Evolutionary conservation across 1,139 yeast species (phyloP).

Genomic region (Yamadazyma taylorii): DNA sequence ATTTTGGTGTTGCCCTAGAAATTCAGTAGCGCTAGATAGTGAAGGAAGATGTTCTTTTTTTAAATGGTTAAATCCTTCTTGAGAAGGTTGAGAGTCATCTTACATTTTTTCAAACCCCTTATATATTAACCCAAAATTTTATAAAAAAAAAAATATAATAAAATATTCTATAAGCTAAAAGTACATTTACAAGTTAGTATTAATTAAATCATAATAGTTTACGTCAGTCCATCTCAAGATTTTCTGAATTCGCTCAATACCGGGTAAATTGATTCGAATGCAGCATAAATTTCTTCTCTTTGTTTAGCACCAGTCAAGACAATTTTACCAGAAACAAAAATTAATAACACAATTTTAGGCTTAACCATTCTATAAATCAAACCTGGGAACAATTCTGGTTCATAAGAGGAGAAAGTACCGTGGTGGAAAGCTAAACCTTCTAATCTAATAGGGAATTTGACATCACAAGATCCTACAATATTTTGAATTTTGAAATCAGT

Average conservation of each 20-base stretch:
- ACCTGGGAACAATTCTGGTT: slow-evolving; percentile 98
- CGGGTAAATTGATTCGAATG: slow-evolving; percentile 97
- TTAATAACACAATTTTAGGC: slow-evolving; percentile 93
- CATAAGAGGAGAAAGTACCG: slow-evolving; percentile 98
- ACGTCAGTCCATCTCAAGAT: slow-evolving; percentile 36
- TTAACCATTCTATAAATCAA: slow-evolving; percentile 98
- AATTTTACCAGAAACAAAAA: slow-evolving; percentile 96
- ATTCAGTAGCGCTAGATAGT: slow-evolving; percentile 14
- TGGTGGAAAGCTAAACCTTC: slow-evolving; percentile 98
- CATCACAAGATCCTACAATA: slow-evolving; percentile 98
- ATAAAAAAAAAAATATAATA: slow-evolving; percentile 2
- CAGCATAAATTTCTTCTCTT: slow-evolving; percentile 97
- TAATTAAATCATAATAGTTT: background rate
- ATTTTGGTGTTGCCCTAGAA: slow-evolving; percentile 58
- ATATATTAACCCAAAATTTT: slow-evolving; percentile 10
- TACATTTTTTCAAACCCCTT: slow-evolving; percentile 5
- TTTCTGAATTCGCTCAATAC: slow-evolving; percentile 97
- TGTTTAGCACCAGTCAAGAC: slow-evolving; percentile 99
- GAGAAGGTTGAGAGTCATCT: background rate
- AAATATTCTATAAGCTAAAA: slow-evolving; percentile 13
- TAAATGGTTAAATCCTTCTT: slow-evolving; percentile 30
- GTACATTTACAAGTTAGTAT: slow-evolving; percentile 7
- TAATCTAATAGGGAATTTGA: slow-evolving; percentile 92
- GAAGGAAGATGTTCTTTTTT: slow-evolving; percentile 33
- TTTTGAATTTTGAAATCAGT: slow-evolving; percentile 97